Conservation (phyloP, 495 filamentous ascomycete genomes). For the Daldinia caldariorum region DNA sequence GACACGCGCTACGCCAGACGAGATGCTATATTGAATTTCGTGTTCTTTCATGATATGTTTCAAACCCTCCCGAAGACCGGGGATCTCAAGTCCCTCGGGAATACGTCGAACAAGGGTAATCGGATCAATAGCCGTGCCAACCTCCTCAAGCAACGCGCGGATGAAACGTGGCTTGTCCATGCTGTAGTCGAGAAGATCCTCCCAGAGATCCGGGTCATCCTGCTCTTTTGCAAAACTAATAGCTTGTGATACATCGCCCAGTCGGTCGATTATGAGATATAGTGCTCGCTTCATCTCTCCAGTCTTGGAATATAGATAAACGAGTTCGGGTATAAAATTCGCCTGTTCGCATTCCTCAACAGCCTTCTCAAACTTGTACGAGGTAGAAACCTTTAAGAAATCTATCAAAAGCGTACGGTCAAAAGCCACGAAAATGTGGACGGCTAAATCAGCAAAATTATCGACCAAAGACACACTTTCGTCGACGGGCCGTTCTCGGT, state of each 20-base stretch:
- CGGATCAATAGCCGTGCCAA: constrained; percentile 90
- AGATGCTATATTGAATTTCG: constrained; percentile 91
- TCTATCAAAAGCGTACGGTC: constrained; percentile 82
- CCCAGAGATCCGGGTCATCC: constrained; percentile 89
- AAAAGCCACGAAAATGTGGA: constrained; percentile 85
- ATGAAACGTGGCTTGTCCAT: constrained; percentile 98
- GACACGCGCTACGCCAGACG: constrained; percentile 86
- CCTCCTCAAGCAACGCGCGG: constrained; percentile 88
- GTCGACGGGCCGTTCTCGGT: constrained; percentile 56
- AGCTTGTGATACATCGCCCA: constrained; percentile 87
- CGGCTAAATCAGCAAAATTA: constrained; percentile 82
- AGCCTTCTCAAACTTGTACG: constrained; percentile 85
- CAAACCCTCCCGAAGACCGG: constrained; percentile 85
- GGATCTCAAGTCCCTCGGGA: constrained; percentile 88
- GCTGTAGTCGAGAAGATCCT: constrained; percentile 90
- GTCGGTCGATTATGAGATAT: constrained; percentile 86
- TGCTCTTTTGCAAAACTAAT: constrained; percentile 95
- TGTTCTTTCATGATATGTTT: constrained; percentile 89
- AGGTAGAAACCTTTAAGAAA: constrained; percentile 83
- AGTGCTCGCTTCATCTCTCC: constrained; percentile 91
- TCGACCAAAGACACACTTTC: constrained; percentile 82
- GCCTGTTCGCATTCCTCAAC: constrained; percentile 78
- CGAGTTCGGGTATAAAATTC: constrained; percentile 86
- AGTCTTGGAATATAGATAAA: constrained; percentile 93
- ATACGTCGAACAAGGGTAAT: constrained; percentile 90